Percentiles rank a stretch among this genome's conserved stretches.
Conservation (phyloP, 2,329 filamentous ascomycete genomes). For the Phialophora verrucosa region DNA sequence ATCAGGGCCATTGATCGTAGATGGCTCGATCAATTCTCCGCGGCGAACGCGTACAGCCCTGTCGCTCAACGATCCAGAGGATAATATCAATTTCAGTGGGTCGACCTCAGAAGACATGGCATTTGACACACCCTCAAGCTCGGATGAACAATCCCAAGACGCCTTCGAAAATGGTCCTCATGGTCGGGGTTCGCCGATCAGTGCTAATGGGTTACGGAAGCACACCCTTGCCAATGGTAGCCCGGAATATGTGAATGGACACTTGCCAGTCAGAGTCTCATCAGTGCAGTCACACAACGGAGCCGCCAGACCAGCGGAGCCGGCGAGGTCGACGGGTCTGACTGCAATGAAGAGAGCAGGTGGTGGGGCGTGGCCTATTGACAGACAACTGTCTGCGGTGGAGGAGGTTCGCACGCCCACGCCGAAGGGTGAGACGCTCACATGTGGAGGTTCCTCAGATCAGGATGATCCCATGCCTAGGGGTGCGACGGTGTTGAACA, state of each 20-base stretch:
- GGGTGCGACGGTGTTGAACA: conserved; percentile 14
- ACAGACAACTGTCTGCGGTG: conserved; percentile 39
- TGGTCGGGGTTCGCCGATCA: conserved; percentile 22
- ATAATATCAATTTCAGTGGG: conserved; percentile 48
- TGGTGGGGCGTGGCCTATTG: conserved; percentile 27
- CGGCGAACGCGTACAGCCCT: conserved; percentile 44
- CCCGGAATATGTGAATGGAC: conserved; percentile 22
- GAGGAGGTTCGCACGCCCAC: conserved; percentile 44
- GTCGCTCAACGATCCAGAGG: conserved; percentile 44
- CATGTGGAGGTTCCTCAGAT: conserved; percentile 8
- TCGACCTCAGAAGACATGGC: conserved; percentile 49
- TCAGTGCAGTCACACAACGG: background rate
- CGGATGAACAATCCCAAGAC: conserved; percentile 41
- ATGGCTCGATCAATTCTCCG: conserved; percentile 48
- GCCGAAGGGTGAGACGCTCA: conserved; percentile 34
- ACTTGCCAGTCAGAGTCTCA: conserved; percentile 18
- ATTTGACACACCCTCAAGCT: conserved; percentile 41
- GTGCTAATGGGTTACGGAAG: conserved; percentile 14
- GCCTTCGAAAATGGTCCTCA: conserved; percentile 22
- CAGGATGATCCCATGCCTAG: conserved; percentile 7
- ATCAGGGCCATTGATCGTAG: conserved; percentile 53
- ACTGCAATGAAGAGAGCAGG: conserved; percentile 14
- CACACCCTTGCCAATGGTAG: background rate
- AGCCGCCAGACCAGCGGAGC: conserved; percentile 7
- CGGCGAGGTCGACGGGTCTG: conserved; percentile 14